Percentiles rank a stretch among this genome's conserved stretches.
Evolutionary conservation across 768 basidiomycete species (phyloP).

Genomic region (Termitomyces sp.): DNA sequence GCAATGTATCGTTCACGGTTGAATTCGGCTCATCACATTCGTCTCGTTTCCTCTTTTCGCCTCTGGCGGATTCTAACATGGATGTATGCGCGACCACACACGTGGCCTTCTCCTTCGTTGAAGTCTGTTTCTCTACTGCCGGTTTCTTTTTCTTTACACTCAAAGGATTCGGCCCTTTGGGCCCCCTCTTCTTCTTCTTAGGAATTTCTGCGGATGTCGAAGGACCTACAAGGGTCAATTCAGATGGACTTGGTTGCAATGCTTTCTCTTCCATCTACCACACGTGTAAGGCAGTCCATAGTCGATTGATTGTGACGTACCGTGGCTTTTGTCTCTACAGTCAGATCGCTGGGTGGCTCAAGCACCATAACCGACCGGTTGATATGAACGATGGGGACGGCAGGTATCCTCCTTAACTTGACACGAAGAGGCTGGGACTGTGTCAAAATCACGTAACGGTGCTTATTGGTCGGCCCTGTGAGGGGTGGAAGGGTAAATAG

Average conservation of each 20-base stretch:
- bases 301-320: slow-evolving; percentile 29
- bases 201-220: slow-evolving; percentile 30
- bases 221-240: slow-evolving; percentile 37
- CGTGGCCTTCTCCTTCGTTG: slow-evolving; percentile 13
- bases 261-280: slow-evolving; percentile 60
- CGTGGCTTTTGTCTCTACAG: slow-evolving; percentile 59
- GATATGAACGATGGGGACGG: slow-evolving; percentile 85
- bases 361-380: slow-evolving; percentile 91
- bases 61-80: slow-evolving; percentile 23
- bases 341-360: slow-evolving; percentile 82
- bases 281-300: background rate
- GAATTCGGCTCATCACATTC: background rate
- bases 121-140: slow-evolving; percentile 3
- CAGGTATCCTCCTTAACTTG: slow-evolving; percentile 69
- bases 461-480: slow-evolving; percentile 78
- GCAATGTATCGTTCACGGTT: background rate
- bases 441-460: slow-evolving; percentile 87
- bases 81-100: slow-evolving; percentile 36
- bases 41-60: slow-evolving; percentile 18
- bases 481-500: background rate
- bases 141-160: slow-evolving; percentile 85
- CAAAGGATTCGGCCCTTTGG: slow-evolving; percentile 89
- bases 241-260: slow-evolving; percentile 45
- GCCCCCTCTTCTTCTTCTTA: slow-evolving; percentile 60
- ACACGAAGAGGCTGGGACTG: slow-evolving; percentile 73